phyloP scores from a whole-genome alignment of 2,329 filamentous ascomycete species.

The Fusarium ambrosium region DNA sequence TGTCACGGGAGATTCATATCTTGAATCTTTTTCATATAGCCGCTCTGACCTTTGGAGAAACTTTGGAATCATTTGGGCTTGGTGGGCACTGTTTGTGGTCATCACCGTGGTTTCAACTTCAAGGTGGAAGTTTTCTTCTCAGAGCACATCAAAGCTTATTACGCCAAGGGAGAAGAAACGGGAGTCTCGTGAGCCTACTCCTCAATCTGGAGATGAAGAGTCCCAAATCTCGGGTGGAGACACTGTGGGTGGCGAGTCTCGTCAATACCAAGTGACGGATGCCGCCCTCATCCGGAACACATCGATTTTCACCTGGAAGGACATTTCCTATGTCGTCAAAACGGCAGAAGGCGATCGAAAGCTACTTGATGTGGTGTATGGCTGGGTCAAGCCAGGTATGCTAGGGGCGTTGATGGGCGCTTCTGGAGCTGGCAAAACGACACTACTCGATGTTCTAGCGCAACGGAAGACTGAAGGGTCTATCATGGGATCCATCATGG shows the following conservation, averaged over 20 bases:
- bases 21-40: neutral
- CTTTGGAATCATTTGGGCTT: neutral
- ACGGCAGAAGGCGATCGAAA: neutral
- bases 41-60: neutral
- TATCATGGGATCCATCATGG: neutral
- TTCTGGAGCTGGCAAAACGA: neutral
- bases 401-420: neutral
- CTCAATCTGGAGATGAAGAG: neutral
- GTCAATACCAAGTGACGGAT: neutral
- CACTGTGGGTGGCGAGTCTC: neutral
- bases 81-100: neutral
- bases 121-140: neutral
- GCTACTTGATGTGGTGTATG: neutral
- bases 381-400: neutral
- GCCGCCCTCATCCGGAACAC: neutral
- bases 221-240: neutral
- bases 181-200: neutral
- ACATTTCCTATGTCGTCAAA: neutral
- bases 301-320: neutral
- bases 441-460: neutral
- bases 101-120: neutral
- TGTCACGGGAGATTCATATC: neutral
- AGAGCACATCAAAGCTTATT: neutral
- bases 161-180: neutral
- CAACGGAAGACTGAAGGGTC: neutral